Conservation (phyloP, 208 protist species). For the Entamoeba moshkovskii region DNA sequence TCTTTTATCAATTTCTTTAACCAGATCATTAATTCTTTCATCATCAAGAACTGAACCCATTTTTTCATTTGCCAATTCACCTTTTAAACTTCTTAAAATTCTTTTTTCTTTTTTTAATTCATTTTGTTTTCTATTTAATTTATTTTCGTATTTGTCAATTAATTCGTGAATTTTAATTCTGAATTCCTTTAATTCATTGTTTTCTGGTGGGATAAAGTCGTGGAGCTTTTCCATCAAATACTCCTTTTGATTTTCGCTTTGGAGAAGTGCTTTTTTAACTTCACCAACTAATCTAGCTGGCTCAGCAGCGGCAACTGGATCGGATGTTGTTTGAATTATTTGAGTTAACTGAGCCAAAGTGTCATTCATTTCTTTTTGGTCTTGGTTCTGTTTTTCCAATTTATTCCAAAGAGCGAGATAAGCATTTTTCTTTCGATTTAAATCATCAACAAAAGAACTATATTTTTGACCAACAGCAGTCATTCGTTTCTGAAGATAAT, state of each 20-base stretch:
- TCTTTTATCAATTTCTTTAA: neutral
- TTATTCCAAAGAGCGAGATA: neutral
- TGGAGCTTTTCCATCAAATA: neutral
- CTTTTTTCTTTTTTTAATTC: neutral
- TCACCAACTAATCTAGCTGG: neutral
- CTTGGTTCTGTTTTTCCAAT: neutral
- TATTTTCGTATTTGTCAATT: neutral
- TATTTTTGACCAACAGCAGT: neutral
- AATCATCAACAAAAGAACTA: neutral
- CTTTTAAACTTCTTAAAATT: neutral
- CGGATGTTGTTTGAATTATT: neutral
- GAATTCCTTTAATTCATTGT: neutral
- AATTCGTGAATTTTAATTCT: neutral
- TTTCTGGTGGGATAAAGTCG: neutral
- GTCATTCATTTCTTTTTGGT: neutral
- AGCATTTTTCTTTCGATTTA: neutral
- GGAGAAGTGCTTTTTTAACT: neutral
- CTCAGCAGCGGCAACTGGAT: neutral
- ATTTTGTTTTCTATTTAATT: neutral
- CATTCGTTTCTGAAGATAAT: neutral
- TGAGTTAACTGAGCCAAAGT: neutral
- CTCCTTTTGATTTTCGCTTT: neutral
- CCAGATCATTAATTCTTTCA: neutral
- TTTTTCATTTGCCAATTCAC: neutral
- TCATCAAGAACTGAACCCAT: neutral